Percentiles rank a stretch among this genome's conserved stretches.
Conservation (phyloP, 2,329 filamentous ascomycete genomes). For the Fusarium hainanense region DNA sequence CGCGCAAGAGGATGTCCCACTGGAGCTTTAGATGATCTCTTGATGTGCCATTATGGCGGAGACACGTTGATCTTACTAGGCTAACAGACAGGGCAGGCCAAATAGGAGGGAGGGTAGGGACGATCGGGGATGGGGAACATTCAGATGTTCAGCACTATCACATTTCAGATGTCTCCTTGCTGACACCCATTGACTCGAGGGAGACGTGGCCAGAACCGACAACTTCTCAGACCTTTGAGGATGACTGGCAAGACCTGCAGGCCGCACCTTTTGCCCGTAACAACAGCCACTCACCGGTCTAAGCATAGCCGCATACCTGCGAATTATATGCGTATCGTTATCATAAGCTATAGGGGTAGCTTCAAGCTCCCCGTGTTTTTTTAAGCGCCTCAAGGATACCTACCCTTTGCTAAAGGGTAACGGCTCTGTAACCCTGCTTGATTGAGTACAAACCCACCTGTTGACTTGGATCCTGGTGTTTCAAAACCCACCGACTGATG, state of each 20-base stretch:
- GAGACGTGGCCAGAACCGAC: conserved; percentile 1
- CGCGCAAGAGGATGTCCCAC: conserved; percentile 7
- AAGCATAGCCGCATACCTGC: conserved; percentile 3
- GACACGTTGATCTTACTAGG: conserved; percentile 24
- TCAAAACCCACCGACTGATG: conserved; percentile 11
- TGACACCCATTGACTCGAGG: conserved; percentile 16
- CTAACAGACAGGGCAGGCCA: conserved; percentile 9
- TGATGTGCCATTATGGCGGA: conserved; percentile 28
- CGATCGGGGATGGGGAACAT: conserved; percentile 15
- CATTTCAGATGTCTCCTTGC: conserved; percentile 35
- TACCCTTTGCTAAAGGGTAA: conserved; percentile 24
- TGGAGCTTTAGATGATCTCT: conserved; percentile 31
- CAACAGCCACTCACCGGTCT: conserved; percentile 10
- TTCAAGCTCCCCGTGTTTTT: conserved; percentile 34
- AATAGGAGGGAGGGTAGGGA: conserved; percentile 30
- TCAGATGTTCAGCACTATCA: conserved; percentile 27
- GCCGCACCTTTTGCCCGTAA: background rate
- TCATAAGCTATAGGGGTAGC: conserved; percentile 4
- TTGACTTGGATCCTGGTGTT: conserved; percentile 14
- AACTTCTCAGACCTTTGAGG: background rate
- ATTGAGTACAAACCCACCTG: conserved; percentile 32
- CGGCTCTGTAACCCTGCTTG: conserved; percentile 31
- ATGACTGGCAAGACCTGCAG: background rate
- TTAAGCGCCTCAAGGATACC: conserved; percentile 36
- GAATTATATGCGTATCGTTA: background rate